Conservation (phyloP, 1,284 basidiomycete genomes). For the Ganoderma leucocontextum region DNA sequence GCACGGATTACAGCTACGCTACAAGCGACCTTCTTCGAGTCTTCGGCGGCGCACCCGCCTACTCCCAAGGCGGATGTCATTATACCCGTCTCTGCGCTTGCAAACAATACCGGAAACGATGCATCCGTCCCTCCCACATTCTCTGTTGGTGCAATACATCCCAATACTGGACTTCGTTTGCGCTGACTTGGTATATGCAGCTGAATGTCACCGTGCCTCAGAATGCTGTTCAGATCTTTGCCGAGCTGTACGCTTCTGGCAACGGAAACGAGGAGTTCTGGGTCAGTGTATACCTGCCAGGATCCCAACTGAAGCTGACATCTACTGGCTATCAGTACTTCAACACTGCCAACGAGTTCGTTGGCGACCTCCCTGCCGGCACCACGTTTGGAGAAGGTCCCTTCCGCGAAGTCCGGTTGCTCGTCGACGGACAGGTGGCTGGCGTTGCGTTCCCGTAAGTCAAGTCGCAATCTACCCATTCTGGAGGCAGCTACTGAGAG, state of each 20-base stretch:
- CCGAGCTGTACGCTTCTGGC: conserved; percentile 77
- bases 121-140: conserved; percentile 78
- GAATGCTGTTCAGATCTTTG: conserved; percentile 74
- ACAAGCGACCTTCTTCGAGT: conserved; percentile 74
- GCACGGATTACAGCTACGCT: conserved; percentile 57
- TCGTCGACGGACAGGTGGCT: conserved; percentile 79
- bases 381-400: conserved; percentile 69
- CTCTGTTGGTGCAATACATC: conserved; percentile 53
- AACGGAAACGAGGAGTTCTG: conserved; percentile 82
- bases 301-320: background rate
- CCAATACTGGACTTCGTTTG: background rate
- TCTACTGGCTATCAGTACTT: conserved; percentile 61
- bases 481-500: background rate
- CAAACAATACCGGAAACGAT: conserved; percentile 68
- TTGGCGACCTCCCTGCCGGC: conserved; percentile 60
- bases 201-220: conserved; percentile 72
- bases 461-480: background rate
- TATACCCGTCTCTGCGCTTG: conserved; percentile 71
- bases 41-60: conserved; percentile 61
- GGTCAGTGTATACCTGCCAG: conserved; percentile 49
- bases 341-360: conserved; percentile 70
- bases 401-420: conserved; percentile 81
- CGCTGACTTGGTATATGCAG: conserved; percentile 46
- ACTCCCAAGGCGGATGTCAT: conserved; percentile 69
- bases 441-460: conserved; percentile 76